phyloP scores from a whole-genome alignment of 78 protist genomes.

The slime mould (Dictyostelium discoideum) region dicty_2.7 NC_007088.5:1712001-1712500 shows the following conservation, averaged over 20 bases:
- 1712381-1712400: slow-evolving; percentile 85
- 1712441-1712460: slow-evolving; percentile 94
- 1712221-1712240: neutral
- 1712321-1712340: slow-evolving; percentile 60
- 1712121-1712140: too few relatives aligned
- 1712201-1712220: slow-evolving; percentile 1
- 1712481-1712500: slow-evolving; percentile 35
- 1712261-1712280: slow-evolving; percentile 6
- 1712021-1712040: slow-evolving; percentile 40
- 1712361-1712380: slow-evolving; percentile 96
- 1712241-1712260: slow-evolving; percentile 65
- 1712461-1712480: slow-evolving; percentile 64
- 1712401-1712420: slow-evolving; percentile 89
- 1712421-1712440: slow-evolving; percentile 89
- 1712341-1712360: slow-evolving; percentile 94
- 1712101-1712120: slow-evolving; percentile 29
- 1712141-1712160: neutral
- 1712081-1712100: slow-evolving; percentile 42
- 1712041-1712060: slow-evolving; percentile 55
- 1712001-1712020: slow-evolving; percentile 47
- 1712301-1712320: slow-evolving; percentile 50
- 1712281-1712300: slow-evolving; percentile 4
- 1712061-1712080: slow-evolving; percentile 67
- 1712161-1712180: too few relatives aligned
- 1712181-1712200: too few relatives aligned